Evolutionary conservation across 139 green algal genomes (phyloP).

Genomic region (Chlorella sp.): DNA sequence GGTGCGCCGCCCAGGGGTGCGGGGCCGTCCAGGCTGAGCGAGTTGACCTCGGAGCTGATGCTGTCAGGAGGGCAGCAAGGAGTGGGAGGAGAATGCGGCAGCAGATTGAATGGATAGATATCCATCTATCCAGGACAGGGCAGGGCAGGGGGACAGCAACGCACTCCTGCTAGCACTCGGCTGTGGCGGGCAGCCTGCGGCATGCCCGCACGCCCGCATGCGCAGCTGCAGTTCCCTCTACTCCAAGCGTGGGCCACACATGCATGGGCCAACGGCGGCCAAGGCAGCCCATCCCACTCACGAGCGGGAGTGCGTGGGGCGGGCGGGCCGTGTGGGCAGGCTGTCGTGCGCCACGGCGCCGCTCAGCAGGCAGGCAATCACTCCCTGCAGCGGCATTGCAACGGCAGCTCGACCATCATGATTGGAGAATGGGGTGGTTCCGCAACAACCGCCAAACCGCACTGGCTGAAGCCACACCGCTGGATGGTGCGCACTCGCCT

Average conservation of each 20-base stretch:
- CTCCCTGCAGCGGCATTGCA: conserved; percentile 30
- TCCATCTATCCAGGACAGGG: too few relatives aligned
- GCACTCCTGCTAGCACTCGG: too few relatives aligned
- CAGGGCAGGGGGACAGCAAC: too few relatives aligned
- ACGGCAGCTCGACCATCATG: too few relatives aligned
- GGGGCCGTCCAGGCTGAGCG: conserved; percentile 6
- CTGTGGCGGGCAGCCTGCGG: too few relatives aligned
- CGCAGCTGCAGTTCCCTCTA: too few relatives aligned
- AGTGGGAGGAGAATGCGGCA: not conserved
- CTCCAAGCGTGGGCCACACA: too few relatives aligned
- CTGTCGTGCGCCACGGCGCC: conserved; percentile 30
- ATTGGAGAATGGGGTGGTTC: too few relatives aligned
- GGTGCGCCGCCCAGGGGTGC: not conserved
- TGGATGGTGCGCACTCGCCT: conserved; percentile 31
- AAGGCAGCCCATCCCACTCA: not conserved
- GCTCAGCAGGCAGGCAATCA: conserved; percentile 68
- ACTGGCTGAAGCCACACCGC: too few relatives aligned
- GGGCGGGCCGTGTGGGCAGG: conserved; percentile 35
- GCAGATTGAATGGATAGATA: too few relatives aligned
- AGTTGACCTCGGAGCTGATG: conserved; percentile 24
- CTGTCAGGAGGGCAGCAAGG: not conserved
- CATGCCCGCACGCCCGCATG: too few relatives aligned
- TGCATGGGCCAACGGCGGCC: not conserved
- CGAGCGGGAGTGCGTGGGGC: conserved; percentile 58
- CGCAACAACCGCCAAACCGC: too few relatives aligned